A percentile compares a stretch with the other conserved stretches of the same genome.
Conservation (phyloP, 2,329 filamentous ascomycete species). For the Monosporascus sp. region DNA sequence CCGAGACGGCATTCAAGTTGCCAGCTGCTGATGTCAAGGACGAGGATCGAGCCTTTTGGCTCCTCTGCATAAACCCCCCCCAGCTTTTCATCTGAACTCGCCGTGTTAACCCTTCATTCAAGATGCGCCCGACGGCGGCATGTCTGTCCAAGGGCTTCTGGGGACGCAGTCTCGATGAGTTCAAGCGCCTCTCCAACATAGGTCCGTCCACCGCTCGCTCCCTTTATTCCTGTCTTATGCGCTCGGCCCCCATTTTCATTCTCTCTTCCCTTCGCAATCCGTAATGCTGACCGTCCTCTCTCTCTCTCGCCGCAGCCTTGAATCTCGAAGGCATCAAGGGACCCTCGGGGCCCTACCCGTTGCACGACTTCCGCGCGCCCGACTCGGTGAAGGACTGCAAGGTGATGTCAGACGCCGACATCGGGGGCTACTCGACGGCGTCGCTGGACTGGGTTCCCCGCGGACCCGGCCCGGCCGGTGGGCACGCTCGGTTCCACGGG, state of each 20-base stretch:
- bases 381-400: slow-evolving; percentile 54
- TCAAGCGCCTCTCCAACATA: slow-evolving; percentile 51
- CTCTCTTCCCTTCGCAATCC: slow-evolving; percentile 7
- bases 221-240: neutral
- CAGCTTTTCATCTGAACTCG: neutral
- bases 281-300: neutral
- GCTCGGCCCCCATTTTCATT: neutral
- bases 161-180: slow-evolving; percentile 54
- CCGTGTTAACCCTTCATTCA: slow-evolving; percentile 15
- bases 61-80: slow-evolving; percentile 13
- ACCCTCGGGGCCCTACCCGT: slow-evolving; percentile 56
- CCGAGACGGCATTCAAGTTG: neutral
- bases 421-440: slow-evolving; percentile 78
- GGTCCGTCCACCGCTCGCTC: slow-evolving; percentile 32
- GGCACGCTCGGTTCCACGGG: slow-evolving; percentile 78
- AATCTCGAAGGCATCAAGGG: slow-evolving; percentile 65
- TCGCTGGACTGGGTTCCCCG: slow-evolving; percentile 59
- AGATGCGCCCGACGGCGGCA: slow-evolving; percentile 44
- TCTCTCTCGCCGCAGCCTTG: slow-evolving; percentile 43
- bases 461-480: too few relatives aligned
- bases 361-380: slow-evolving; percentile 57
- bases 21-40: slow-evolving; percentile 22
- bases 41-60: slow-evolving; percentile 27
- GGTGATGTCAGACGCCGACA: slow-evolving; percentile 78
- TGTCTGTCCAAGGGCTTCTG: slow-evolving; percentile 49